phyloP scores from a whole-genome alignment of 2,329 filamentous ascomycete genomes.

The Claviceps sorghi region DNA sequence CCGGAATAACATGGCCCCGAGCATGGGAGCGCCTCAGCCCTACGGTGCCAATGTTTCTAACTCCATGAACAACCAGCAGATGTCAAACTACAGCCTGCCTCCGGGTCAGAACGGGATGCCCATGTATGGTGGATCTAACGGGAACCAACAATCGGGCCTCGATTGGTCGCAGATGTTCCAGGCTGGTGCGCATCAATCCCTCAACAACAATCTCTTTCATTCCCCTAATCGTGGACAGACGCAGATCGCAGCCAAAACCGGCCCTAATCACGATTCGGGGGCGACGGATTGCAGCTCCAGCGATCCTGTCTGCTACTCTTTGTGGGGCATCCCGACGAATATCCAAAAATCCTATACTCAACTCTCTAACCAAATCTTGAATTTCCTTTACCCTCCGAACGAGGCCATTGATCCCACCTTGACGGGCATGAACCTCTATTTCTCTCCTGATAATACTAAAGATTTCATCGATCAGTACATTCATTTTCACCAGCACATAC shows the following conservation, averaged over 20 bases:
- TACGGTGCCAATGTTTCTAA: constrained; percentile 44
- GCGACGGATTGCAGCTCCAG: constrained; percentile 30
- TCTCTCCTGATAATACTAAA: constrained; percentile 54
- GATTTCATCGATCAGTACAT: constrained; percentile 57
- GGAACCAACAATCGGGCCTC: constrained; percentile 47
- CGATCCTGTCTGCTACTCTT: constrained; percentile 34
- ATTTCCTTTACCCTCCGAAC: constrained; percentile 38
- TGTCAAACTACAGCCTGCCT: constrained; percentile 50
- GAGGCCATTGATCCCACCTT: constrained; percentile 34
- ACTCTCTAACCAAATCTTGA: constrained; percentile 40
- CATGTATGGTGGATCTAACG: constrained; percentile 45
- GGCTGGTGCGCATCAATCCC: constrained; percentile 51
- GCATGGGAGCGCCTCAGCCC: constrained; percentile 36
- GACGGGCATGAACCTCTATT: constrained; percentile 44
- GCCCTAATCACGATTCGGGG: constrained; percentile 42
- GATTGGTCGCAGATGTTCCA: constrained; percentile 73
- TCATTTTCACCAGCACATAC: constrained; percentile 61
- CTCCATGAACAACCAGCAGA: constrained; percentile 51
- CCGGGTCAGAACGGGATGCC: constrained; percentile 49
- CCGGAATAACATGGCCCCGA: constrained; percentile 38
- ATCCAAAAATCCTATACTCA: constrained; percentile 36
- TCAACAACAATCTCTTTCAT: constrained; percentile 39
- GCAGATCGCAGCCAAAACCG: constrained; percentile 56
- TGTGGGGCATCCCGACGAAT: constrained; percentile 32
- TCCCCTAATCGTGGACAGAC: constrained; percentile 51